Base-by-base conservation (phyloP, 2,329 filamentous ascomycete species). In the Microdochium trichocladiopsis region DNA sequence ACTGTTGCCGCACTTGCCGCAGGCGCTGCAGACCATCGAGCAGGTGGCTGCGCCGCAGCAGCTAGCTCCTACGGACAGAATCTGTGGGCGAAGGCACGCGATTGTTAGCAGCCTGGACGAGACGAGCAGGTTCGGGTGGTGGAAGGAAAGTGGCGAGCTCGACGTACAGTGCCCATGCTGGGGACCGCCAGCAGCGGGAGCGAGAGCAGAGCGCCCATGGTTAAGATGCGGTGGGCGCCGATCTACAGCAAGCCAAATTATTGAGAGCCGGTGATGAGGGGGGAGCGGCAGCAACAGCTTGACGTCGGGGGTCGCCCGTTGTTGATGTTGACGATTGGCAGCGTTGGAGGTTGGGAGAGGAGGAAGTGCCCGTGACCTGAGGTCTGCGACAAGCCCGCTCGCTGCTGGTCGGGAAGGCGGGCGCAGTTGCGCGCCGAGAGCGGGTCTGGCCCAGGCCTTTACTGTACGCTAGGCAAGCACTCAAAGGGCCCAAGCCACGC, bases 31-130 rank as follows among this genome's bases (percentile, higher is more conserved):
- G 49, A 97, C 87, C 68, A 94, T 93, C 61, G 91, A 95, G 73
- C 93, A 97, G 50, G 94, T 96, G 47, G 94, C 92, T 25, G 94
- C 94, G 66, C 94, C 94, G 69, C 94, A 99, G 74, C 94, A 99
- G 63, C 91, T 96, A 57, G 88, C 90, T 56, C 77, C 87, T 61
- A 91, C 85, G 45, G 88, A 90, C 59, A 90, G 67, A 57, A 95
- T 63, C 89, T 92, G 64, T 60, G 55, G 51, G 47, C n/a, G n/a
- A n/a, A n/a, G n/a, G 23, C 53, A 52, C 43, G 45, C 50, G 47
- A 52, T 50, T 49, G 51, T 36, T 50, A 25, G 52, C 24, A 28
- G 37, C 18, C 11, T 14, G 6, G 22, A 21, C n/a, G n/a, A n/a
- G n/a, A n/a, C n/a, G n/a, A n/a, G n/a, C n/a, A n/a, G n/a, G n/a